Evolutionary conservation across 2,329 filamentous ascomycete genomes (phyloP).

Genomic region (Cladosporium velox): DNA sequence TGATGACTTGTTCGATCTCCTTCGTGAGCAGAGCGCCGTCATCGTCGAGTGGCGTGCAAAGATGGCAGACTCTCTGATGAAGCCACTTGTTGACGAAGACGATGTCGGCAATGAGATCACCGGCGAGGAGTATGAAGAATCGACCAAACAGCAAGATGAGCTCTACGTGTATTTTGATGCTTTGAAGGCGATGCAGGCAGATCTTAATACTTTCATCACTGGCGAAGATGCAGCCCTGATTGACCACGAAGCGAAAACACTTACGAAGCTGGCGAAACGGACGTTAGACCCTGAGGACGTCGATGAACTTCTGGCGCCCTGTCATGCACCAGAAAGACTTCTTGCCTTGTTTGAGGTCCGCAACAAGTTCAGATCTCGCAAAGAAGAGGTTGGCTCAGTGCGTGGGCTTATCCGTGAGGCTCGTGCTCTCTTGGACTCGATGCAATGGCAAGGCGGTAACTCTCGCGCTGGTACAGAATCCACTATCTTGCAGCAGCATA

Average conservation of each 20-base stretch:
- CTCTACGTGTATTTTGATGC: constrained; percentile 83
- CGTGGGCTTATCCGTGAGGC: constrained; percentile 70
- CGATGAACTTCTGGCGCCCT: constrained; percentile 61
- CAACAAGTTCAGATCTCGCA: constrained; percentile 49
- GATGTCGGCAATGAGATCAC: constrained; percentile 68
- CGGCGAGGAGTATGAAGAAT: constrained; percentile 87
- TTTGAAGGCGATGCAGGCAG: constrained; percentile 72
- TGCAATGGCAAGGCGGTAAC: constrained; percentile 61
- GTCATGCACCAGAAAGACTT: constrained; percentile 70
- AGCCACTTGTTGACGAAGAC: constrained; percentile 81
- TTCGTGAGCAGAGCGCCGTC: constrained; percentile 72
- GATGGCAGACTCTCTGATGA: constrained; percentile 70
- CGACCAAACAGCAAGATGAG: constrained; percentile 84
- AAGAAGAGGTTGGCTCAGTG: constrained; percentile 63
- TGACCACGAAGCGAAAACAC: constrained; percentile 66
- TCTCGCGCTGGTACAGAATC: constrained; percentile 64
- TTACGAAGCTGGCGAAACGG: constrained; percentile 28
- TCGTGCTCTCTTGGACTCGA: constrained; percentile 61
- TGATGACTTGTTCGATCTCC: constrained; percentile 61
- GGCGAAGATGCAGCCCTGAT: constrained; percentile 76
- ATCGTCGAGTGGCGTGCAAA: constrained; percentile 75
- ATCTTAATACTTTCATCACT: constrained; percentile 74
- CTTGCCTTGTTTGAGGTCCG: constrained; percentile 51
- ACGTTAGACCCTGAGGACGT: constrained; percentile 53
- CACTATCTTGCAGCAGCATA: constrained; percentile 62